Conservation (phyloP, 176 grass and related monocot genomes). For the Oryza officinalis region DNA sequence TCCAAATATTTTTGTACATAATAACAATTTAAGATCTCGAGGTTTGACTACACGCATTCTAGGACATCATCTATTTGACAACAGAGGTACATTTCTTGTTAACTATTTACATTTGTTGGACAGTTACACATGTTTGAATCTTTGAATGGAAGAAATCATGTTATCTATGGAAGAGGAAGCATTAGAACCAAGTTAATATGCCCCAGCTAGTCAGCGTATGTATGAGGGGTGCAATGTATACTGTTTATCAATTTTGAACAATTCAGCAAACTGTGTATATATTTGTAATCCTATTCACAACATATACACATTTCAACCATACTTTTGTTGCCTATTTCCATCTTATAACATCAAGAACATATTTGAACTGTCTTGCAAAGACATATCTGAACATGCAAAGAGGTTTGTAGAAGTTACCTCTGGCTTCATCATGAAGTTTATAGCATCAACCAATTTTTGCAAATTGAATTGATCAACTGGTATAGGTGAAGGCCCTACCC, state of each 20-base stretch:
- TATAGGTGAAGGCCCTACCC: constrained; percentile 77
- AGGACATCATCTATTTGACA: no score
- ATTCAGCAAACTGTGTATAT: neutral
- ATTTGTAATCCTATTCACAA: neutral
- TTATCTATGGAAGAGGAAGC: neutral
- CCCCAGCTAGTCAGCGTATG: neutral
- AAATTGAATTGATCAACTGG: constrained; percentile 81
- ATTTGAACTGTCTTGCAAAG: neutral
- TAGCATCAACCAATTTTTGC: constrained; percentile 77
- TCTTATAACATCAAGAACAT: neutral
- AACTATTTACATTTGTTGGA: neutral
- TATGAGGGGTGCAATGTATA: neutral
- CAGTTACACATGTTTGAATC: neutral
- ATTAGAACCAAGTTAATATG: neutral
- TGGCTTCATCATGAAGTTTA: constrained; percentile 69
- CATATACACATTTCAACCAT: neutral
- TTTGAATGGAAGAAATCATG: neutral
- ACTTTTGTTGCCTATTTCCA: neutral
- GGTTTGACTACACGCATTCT: no score
- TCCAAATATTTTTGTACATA: no score
- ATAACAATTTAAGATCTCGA: no score
- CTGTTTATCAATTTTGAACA: neutral
- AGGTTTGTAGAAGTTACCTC: constrained; percentile 52
- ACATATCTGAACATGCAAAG: neutral
- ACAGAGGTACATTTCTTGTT: neutral